Base-by-base conservation (phyloP, 2,329 filamentous ascomycete species). In the Fusarium sp. region DNA sequence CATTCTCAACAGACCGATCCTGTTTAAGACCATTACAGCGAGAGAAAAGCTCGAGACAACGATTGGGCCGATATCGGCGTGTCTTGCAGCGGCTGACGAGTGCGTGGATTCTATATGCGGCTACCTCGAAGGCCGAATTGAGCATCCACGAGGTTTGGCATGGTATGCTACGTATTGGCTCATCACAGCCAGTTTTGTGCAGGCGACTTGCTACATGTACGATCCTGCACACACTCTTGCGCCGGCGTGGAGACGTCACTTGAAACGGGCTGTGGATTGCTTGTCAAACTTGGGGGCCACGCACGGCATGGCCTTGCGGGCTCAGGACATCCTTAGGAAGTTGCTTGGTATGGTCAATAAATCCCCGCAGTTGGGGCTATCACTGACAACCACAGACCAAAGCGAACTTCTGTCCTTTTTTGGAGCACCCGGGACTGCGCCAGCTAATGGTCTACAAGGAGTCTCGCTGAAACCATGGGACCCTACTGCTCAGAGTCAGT, bases 101-200 rank as follows among this genome's bases (percentile, higher is more conserved):
- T 72, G 69, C 35, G 57, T 69, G 15, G 40, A 33, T 2, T 69
- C 69, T 2, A 73, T 73, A 17, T 69, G 63, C n/a, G 61, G 64
- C 33, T 72, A 69, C 8, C 15, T 72, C 0, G 59, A 68, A 3
- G 57, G 56, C 32, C 60, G 50, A 11, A 25, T 35, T 11, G 20
- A 65, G 12, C 59, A 66, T 8, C 63, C 59, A 8, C 38, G 63
- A 32, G 69, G 66, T 7, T 64, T 73, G 25, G 66, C 71, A 14
- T 74, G 71, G 71, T 74, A 74, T 58, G 69, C 71, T 9, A 74
- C 71, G 3, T 64, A 71, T n/a, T 72, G 71, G 66, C 25, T 74
- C 6, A 70, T 74, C 37, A 74, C 71, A 3, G 69, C 69, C 9
- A 65, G 59, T 14, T 74, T 74, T 47, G 71, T 72, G n/a, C 69